Base-by-base conservation (phyloP, 345 rosid genomes). In the Populus pruinosa region DNA sequence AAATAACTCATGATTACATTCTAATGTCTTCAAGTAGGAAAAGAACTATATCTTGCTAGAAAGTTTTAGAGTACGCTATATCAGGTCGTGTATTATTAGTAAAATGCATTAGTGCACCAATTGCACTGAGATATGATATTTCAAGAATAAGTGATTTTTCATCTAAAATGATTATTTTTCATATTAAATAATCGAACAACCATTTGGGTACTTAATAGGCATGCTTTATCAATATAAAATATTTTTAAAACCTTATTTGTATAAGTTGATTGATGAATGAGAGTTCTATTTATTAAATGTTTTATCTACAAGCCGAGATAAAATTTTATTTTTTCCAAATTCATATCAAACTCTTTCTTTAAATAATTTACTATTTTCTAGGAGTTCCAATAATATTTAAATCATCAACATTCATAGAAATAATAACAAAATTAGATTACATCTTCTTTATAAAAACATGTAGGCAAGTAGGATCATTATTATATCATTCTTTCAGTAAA, bases 41-140 rank as follows among this genome's bases (percentile, higher is more conserved):
- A 29, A 53, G 67, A 72, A 72, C 50, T 72, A 56, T 47, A 71
- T 6, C 64, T 71, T 25, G 17, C 23, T 3, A 44, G 0, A 10
- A 44, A 44, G 9, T 12, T 72, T 29, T 31, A 14, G 1, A 38
- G 56, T 20, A 56, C 21, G 33, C 0, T 72, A 56, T 33, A 35
- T 72, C 49, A 7, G 49, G 31, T 55, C 49, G 14, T 55, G 65
- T 72, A 72, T 72, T 18, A 56, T 21, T 29, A 55, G 66, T 49
- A 53, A 72, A 49, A 56, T 56, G 35, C 35, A 53, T 56, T 53
- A 72, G 27, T 9, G 35, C 76, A 10, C 67, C 76, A 17, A 72
- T 72, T 7, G 50, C 50, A 72, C 50, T 72, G 20, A 72, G 50
- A 5, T 33, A 72, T 29, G 47, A 31, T 72, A 56, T 67, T 36